Evolutionary conservation across 805 yeast species (phyloP).

Genomic region (Candida andamanensis): DNA sequence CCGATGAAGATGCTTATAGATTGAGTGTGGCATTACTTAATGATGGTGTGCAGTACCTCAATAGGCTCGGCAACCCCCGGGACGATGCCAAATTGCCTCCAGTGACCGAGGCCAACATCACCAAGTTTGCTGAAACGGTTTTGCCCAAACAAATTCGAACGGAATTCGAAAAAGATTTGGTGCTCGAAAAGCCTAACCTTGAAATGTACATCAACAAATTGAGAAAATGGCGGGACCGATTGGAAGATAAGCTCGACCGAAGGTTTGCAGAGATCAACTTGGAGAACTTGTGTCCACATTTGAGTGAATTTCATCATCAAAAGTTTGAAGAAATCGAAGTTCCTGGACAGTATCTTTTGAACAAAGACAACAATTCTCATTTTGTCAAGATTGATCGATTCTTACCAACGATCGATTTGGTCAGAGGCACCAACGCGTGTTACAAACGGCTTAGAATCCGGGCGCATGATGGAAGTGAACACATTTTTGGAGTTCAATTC

Average conservation of each 20-base stretch:
- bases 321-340: slow-evolving; percentile 96
- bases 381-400: slow-evolving; percentile 92
- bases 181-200: slow-evolving; percentile 78
- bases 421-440: slow-evolving; percentile 86
- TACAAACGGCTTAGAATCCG: slow-evolving; percentile 83
- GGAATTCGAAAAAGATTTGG: slow-evolving; percentile 89
- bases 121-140: slow-evolving; percentile 88
- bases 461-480: slow-evolving; percentile 89
- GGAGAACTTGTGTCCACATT: slow-evolving; percentile 89
- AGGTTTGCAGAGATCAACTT: slow-evolving; percentile 73
- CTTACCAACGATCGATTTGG: slow-evolving; percentile 80
- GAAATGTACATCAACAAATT: slow-evolving; percentile 80
- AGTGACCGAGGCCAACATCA: slow-evolving; percentile 82
- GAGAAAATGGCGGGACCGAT: slow-evolving; percentile 86
- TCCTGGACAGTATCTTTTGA: slow-evolving; percentile 92
- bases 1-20: slow-evolving; percentile 95
- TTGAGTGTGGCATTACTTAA: slow-evolving; percentile 85
- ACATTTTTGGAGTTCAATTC: slow-evolving; percentile 92
- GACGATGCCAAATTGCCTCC: slow-evolving; percentile 87
- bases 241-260: slow-evolving; percentile 88
- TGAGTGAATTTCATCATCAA: slow-evolving; percentile 96
- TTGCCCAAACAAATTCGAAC: slow-evolving; percentile 83
- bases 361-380: slow-evolving; percentile 83
- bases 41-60: slow-evolving; percentile 89
- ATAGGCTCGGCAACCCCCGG: slow-evolving; percentile 79